These are phyloP conservation scores for Podospora pseudocomata DNA, from an alignment of 495 filamentous ascomycete genomes.

Conservation along the genomic window DNA sequence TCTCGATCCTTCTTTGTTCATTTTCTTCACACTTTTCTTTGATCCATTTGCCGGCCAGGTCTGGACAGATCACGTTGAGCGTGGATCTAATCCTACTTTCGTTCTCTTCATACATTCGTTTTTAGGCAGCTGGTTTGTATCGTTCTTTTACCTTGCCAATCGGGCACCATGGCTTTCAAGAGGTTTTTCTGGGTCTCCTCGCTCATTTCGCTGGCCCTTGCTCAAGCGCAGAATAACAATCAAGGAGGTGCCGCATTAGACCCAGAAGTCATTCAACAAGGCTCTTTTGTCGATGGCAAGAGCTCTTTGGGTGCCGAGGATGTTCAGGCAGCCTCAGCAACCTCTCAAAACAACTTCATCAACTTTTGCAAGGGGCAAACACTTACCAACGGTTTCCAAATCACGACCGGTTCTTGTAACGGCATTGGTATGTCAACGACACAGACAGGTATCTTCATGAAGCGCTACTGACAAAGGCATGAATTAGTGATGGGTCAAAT, in stretches of 20 bases:
- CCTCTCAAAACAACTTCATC: conserved; percentile 47
- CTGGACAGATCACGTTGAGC: conserved; percentile 28
- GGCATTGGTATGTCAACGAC: conserved; percentile 44
- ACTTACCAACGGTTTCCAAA: conserved; percentile 51
- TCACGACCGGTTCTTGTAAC: conserved; percentile 52
- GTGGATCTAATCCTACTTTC: conserved; percentile 21
- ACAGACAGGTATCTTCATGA: neutral
- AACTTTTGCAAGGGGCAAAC: conserved; percentile 53
- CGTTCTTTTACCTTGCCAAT: neutral
- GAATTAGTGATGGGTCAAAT: conserved; percentile 59
- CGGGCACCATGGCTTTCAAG: conserved; percentile 16
- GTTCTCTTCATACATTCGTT: conserved; percentile 6
- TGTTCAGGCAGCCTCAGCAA: conserved; percentile 33
- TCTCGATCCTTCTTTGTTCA: conserved; percentile 13
- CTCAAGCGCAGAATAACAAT: conserved; percentile 22
- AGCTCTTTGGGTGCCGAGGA: conserved; percentile 25
- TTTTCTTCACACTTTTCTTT: conserved; percentile 16
- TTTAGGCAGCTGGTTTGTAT: neutral
- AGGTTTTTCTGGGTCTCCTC: conserved; percentile 18
- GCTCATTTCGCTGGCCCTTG: conserved; percentile 19
- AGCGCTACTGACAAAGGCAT: conserved; percentile 1
- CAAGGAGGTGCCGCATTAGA: conserved; percentile 15
- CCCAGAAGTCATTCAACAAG: conserved; percentile 24
- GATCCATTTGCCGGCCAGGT: conserved; percentile 18
- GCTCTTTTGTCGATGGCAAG: conserved; percentile 27